Percentiles rank a stretch among this genome's conserved stretches.
phyloP scores from a whole-genome alignment of 2,329 filamentous ascomycete genomes.

The Aspergillus brunneoviolaceus region DNA sequence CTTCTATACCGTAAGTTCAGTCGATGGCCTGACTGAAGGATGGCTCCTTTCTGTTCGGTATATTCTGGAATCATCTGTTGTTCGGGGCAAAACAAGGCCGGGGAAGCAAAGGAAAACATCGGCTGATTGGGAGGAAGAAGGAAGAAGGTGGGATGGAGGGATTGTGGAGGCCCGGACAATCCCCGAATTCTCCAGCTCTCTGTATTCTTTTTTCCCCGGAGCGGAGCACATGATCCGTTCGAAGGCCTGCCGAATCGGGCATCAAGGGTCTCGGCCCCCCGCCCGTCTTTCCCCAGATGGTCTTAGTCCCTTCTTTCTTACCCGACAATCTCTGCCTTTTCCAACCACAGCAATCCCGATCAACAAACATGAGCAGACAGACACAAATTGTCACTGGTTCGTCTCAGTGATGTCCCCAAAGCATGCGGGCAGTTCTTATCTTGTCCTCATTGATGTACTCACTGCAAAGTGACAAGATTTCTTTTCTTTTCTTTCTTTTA shows the following conservation, averaged over 20 bases:
- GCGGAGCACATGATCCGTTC: constrained; percentile 3
- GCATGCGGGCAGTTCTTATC: too few relatives aligned
- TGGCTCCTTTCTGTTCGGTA: background rate
- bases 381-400: too few relatives aligned
- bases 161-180: background rate
- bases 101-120: too few relatives aligned
- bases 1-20: background rate
- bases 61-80: background rate
- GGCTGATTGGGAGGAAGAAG: background rate
- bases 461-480: too few relatives aligned
- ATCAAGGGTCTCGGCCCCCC: background rate
- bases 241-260: background rate
- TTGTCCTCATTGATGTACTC: too few relatives aligned
- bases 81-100: background rate
- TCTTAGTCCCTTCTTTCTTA: background rate
- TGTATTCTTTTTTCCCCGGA: background rate
- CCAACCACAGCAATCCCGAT: too few relatives aligned
- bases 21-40: background rate
- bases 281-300: background rate
- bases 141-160: background rate
- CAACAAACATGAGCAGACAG: too few relatives aligned
- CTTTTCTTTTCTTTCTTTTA: too few relatives aligned
- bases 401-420: too few relatives aligned
- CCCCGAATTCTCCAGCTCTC: background rate
- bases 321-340: too few relatives aligned